Base-by-base conservation (phyloP, 176 grass and related monocot genomes). In the Bolboschoenus planiculmis region DNA sequence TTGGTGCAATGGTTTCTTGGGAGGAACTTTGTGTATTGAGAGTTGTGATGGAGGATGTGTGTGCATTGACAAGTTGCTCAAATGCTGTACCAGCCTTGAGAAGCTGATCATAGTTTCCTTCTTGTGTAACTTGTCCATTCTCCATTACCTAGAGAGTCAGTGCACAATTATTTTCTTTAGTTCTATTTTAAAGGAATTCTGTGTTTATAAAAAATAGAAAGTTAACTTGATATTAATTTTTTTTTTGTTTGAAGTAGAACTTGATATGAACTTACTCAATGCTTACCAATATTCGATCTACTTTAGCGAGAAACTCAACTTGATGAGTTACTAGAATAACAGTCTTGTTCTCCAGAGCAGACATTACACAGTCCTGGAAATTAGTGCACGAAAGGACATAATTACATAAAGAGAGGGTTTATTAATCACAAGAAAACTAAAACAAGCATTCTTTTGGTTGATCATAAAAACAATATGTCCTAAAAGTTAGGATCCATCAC, bases 321-420 rank as follows among this genome's bases (percentile, higher is more conserved):
- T 98, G 95, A 60, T 98, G 95, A 34, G 92, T 95, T 5, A 98
- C 90, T 74, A 95, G 91, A 81, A 98, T 73, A 24, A 95, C 92
- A 1, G 90, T 98, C 84, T 98, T 98, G 34, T 73, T 70, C 62
- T 86, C 26, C n/a, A 95, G 86, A 14, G 83, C 85, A 18, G 55
- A 78, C 87, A 98, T 92, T 60, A 93, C 84, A 78, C 89, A 95
- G 37, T 98, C 92, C 95, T 95, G 43, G 40, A 85, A 74, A 46
- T 34, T 86, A 75, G 48, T 16, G 24, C 71, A 75, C 10, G 0
- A 74, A 78, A 37, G 27, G 44, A 75, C 9, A 29, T 23, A 31
- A 48, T 59, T 27, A 59, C 40, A 78, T n/a, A 13, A 54, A 80
- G 56, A 4, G 78, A 40, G 46, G 3, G 3, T 26, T 42, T 18